Evolutionary conservation across 192 early-diverging fungal species (phyloP).

Genomic region (Podochytrium sp.): DNA sequence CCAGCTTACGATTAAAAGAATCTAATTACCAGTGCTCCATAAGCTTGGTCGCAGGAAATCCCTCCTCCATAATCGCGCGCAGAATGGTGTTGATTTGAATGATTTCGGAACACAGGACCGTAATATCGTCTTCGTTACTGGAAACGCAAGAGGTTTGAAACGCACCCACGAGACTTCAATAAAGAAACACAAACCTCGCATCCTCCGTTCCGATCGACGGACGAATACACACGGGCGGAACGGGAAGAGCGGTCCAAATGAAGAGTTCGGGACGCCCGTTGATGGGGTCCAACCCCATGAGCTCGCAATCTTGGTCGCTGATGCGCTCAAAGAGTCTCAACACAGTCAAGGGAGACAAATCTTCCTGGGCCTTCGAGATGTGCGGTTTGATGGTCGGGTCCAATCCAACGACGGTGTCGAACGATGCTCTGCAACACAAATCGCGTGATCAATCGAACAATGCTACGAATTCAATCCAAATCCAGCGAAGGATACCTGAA

Average conservation of each 20-base stretch:
- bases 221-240: constrained; percentile 95
- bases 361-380: constrained; percentile 86
- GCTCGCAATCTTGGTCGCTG: constrained; percentile 91
- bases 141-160: background rate
- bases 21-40: constrained; percentile 26
- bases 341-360: constrained; percentile 90
- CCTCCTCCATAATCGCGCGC: constrained; percentile 16
- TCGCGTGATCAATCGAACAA: background rate
- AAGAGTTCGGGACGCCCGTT: constrained; percentile 89
- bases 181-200: constrained; percentile 49
- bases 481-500: constrained; percentile 60
- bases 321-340: constrained; percentile 85
- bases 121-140: constrained; percentile 97
- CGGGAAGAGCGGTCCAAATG: constrained; percentile 92
- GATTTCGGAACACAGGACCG: constrained; percentile 93
- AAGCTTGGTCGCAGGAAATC: constrained; percentile 8
- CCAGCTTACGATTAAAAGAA: background rate
- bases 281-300: constrained; percentile 87
- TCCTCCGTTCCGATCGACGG: constrained; percentile 94
- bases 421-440: constrained; percentile 64
- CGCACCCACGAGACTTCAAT: background rate
- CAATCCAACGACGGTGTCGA: constrained; percentile 70
- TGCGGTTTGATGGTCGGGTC: constrained; percentile 79
- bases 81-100: constrained; percentile 73
- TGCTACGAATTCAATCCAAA: background rate